Base-by-base conservation (phyloP, 306 rosid species). In the Aeschynomene evenia region DNA sequence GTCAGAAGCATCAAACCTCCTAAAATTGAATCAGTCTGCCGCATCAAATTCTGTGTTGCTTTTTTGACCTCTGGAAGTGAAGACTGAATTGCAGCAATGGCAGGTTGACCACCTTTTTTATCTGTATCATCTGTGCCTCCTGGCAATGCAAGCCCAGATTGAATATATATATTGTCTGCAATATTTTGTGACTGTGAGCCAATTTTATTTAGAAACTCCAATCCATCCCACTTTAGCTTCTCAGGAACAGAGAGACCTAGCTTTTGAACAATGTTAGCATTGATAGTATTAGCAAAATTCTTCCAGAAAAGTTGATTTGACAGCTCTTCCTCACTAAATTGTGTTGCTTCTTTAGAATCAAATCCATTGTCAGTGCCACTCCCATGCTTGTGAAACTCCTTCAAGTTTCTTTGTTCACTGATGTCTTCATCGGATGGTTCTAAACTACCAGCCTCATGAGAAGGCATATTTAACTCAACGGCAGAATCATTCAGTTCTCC, bases 71-170 rank as follows among this genome's bases (percentile, higher is more conserved):
- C 94, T 42, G 97, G 96, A 56, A 90, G 45, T 63, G 98, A 82
- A 85, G 92, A 71, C 59, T 83, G 83, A 66, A 85, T 71, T 62
- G 71, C 81, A 66, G 79, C 78, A 75, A 73, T 71, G 79, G 80
- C 73, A 79, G 81, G 64, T n/a, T 77, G 78, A 68, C 45, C 71
- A 55, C 66, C 85, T 63, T 68, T 68, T 84, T 76, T 80, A 54
- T 52, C 50, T 43, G 71, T 73, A 55, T 22, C 82, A 53, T 77
- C 89, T 34, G 69, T 31, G 45, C 78, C 80, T 73, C 74, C 88
- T 53, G 96, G 86, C 29, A 83, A 68, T 70, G 97, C 98, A 79
- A 93, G 97, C 74, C 98, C 98, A 2, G 97, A 88, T 84, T 88
- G 85, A 66, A 93, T 63, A 68, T 90, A 93, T 58, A 75, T 31